Evolutionary conservation across 2,329 filamentous ascomycete species (phyloP), one percentile per base, ranked within the genome.

Genomic region (Ploettnerulaceae sp.): DNA sequence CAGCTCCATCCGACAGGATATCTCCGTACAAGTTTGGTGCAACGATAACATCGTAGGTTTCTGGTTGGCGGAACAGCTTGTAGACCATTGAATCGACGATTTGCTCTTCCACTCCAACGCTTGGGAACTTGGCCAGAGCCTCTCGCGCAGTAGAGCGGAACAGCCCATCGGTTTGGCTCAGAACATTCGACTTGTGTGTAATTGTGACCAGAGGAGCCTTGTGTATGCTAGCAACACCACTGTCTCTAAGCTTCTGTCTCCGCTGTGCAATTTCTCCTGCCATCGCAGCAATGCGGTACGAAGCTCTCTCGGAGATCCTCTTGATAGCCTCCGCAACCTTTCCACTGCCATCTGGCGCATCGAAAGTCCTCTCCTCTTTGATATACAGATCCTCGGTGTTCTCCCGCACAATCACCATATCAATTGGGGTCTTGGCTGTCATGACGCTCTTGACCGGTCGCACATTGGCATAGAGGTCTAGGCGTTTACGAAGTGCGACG

Each of bases 31-130:
- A 78, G 72, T 97, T 97, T 42, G 91, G 93, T 7, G 91, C 93
- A 36, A 98, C 93, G 59, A 98, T 95, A 57, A 97, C 91, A 67
- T 98, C 93, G 80, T 97, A 98, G 64, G 84, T 85, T 63, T 84
- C 78, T 33, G 93, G 93, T 70, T 97, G 89, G 53, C 91, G 88
- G 82, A 97, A 97, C 47, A 98, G 85, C 76, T 97, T 97, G 81
- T 97, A 97, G 48, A 97, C 89, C 93, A 98, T 98, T 52, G 85
- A 91, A 71, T 98, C 93, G 54, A 98, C 91, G 59, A 98, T 98
- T 73, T 98, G 93, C 76, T 97, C 93, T 70, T 97, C 93, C 45
- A 96, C 75, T 32, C 71, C 70, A 44, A 95, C 72, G 40, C 68
- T 69, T 51, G 70, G 68, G 72, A 87, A 96, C 56, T 72, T 75